Base-by-base conservation (phyloP, 1,284 basidiomycete genomes). In the Pseudozyma pruni region DNA sequence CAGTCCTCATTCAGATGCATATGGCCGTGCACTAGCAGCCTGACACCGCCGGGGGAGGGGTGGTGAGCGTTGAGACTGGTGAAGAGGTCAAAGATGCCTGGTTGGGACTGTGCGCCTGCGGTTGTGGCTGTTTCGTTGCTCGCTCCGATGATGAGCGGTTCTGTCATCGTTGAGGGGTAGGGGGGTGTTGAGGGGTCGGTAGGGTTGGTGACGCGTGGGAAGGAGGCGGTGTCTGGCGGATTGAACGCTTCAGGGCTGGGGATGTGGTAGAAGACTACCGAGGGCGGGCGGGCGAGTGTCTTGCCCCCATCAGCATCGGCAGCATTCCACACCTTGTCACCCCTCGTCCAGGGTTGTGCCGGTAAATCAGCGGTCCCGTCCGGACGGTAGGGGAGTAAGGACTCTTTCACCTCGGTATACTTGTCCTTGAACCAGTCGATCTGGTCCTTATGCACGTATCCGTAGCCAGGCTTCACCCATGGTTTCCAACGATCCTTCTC, bases 1-100 rank as follows among this genome's bases (percentile, higher is more conserved):
- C 94, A 98, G 75, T 93, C 91, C 78, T 94, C 92, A 10, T 78
- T 80, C 49, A 79, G 56, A 52, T 79, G 61, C 68, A 61, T 71
- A 51, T 82, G 81, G 0, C 81, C 81, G 35, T 78, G 74, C 4
- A 76, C 72, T 11, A 81, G 39, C 33, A 74, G 22, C 8, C 31
- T 44, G 3, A 75, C 40, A 0, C 75, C 72, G 10, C 63, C 43
- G 9, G 27, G 9, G 11, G 45, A 1, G 35, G 60, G 23, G 14
- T 31, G 17, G 44, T 46, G 31, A 7, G 29, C n/a, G 14, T 68
- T 61, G 58, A 71, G 57, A 1, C 33, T 29, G 4, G 52, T 42
- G 22, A 75, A 32, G 0, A 75, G 58, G 50, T 74, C 67, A 53
- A 81, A 82, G 23, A 82, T 61, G 14, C 80, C 80, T 9, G 67